Base-by-base conservation (phyloP, 495 filamentous ascomycete genomes). In the Mytilinidion resinicola region DNA sequence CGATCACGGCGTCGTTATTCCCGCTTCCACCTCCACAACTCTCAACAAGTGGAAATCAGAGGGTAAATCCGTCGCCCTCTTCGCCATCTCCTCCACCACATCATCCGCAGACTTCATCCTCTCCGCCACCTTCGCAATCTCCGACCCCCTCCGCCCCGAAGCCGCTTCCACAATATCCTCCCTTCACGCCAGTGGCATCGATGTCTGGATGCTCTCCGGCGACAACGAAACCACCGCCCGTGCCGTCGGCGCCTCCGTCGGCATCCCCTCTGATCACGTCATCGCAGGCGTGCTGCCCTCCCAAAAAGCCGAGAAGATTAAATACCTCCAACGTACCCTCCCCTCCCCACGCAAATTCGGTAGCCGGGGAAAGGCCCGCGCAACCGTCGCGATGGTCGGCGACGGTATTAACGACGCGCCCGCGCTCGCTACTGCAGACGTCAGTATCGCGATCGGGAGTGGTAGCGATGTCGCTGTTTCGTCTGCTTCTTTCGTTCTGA, bases 321-420 rank as follows among this genome's bases (percentile, higher is more conserved):
- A 79, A 41, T 84, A 84, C 56, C 79, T 97, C 1, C 91, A 97
- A 69, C 70, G 80, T 51, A 70, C 84, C 9, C 53, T 67, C 4
- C 11, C 25, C 34, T 52, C 49, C 19, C 33, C 39, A 20, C 21
- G 35, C 25, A 47, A 60, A 50, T 11, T 9, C 38, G n/a, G 33
- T 14, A 25, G 17, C 30, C 43, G 47, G 25, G 30, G 42, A 9
- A 38, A 34, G 1, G 41, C 42, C 15, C 52, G 61, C 11, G 66
- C 66, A 30, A 69, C 51, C 11, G 74, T 86, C 20, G 84, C 81
- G 8, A 85, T 86, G 70, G 77, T 93, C 4, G 91, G 91, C 33
- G 91, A 96, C 66, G 91, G 91, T 55, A 90, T 95, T 70, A 96
- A 96, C 70, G 91, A 96, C 69, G 83, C 88, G 4, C 89, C 91